These are phyloP conservation scores for Neurospora sp. DNA, from an alignment of 495 filamentous ascomycete genomes.

Conservation along the genomic window DNA sequence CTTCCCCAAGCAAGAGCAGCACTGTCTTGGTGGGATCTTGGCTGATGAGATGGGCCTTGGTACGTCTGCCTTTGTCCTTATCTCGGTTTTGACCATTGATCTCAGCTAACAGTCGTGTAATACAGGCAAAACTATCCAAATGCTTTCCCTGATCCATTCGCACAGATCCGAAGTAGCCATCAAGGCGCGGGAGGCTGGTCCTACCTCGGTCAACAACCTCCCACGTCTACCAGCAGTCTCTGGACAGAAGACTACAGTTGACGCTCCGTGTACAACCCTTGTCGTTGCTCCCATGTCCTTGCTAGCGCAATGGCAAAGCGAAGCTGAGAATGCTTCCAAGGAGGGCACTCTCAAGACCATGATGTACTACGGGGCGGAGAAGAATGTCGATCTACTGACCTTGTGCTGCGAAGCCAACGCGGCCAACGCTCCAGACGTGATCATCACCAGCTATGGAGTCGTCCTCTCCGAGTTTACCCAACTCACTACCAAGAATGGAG, in stretches of 20 bases:
- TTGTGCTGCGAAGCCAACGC: constrained; percentile 69
- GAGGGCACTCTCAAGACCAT: constrained; percentile 70
- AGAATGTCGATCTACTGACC: constrained; percentile 60
- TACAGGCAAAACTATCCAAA: constrained; percentile 82
- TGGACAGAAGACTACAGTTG: constrained; percentile 34
- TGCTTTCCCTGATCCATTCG: constrained; percentile 86
- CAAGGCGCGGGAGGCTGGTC: constrained; percentile 45
- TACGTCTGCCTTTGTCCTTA: background rate
- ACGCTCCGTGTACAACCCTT: constrained; percentile 81
- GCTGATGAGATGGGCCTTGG: constrained; percentile 85
- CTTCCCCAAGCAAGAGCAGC: constrained; percentile 88
- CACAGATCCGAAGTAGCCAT: constrained; percentile 53
- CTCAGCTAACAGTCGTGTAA: background rate
- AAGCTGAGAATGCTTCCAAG: constrained; percentile 79
- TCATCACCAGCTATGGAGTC: constrained; percentile 93
- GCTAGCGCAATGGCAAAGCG: constrained; percentile 90
- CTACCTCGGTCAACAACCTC: constrained; percentile 33
- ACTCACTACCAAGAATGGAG: constrained; percentile 44
- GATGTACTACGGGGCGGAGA: constrained; percentile 86
- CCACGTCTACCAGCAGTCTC: constrained; percentile 48
- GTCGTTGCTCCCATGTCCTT: constrained; percentile 94
- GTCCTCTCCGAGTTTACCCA: constrained; percentile 83
- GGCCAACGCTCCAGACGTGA: constrained; percentile 67
- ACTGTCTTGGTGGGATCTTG: constrained; percentile 86
- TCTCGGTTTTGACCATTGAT: background rate